Evolutionary conservation across 192 early-diverging fungal genomes (phyloP).

Genomic region (Backusella australiensis): DNA sequence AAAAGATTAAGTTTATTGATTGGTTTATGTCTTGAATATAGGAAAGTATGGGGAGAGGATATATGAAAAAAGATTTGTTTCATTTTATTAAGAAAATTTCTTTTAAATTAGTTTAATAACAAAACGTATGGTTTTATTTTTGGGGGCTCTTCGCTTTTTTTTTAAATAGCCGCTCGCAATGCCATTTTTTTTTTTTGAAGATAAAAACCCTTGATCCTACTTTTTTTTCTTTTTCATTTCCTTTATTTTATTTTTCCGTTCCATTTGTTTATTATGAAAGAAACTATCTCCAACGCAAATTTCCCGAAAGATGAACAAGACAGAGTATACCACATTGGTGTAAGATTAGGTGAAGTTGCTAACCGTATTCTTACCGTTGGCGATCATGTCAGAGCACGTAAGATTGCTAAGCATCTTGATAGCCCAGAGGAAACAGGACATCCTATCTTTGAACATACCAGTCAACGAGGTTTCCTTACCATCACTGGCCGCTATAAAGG

Average conservation of each 20-base stretch:
- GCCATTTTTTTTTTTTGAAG: neutral
- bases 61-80: neutral
- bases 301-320: conserved; percentile 75
- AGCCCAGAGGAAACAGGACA: conserved; percentile 31
- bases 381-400: conserved; percentile 69
- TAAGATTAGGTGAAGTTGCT: conserved; percentile 75
- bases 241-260: conserved; percentile 4
- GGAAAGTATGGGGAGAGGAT: neutral
- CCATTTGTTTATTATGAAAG: conserved; percentile 28
- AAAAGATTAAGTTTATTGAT: neutral
- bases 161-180: neutral
- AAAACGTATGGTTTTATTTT: neutral
- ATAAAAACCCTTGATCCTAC: neutral
- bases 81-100: neutral
- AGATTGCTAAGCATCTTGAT: conserved; percentile 65
- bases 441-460: conserved; percentile 49
- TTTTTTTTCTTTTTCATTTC: conserved; percentile 6
- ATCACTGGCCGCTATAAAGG: conserved; percentile 80
- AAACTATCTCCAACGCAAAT: conserved; percentile 64
- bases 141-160: neutral
- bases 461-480: conserved; percentile 80
- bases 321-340: conserved; percentile 82
- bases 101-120: neutral
- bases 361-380: conserved; percentile 90
- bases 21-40: neutral